Evolutionary conservation across 2,329 filamentous ascomycete genomes (phyloP), one percentile per base, ranked within the genome.

Genomic region (Colletotrichum limetticola): DNA sequence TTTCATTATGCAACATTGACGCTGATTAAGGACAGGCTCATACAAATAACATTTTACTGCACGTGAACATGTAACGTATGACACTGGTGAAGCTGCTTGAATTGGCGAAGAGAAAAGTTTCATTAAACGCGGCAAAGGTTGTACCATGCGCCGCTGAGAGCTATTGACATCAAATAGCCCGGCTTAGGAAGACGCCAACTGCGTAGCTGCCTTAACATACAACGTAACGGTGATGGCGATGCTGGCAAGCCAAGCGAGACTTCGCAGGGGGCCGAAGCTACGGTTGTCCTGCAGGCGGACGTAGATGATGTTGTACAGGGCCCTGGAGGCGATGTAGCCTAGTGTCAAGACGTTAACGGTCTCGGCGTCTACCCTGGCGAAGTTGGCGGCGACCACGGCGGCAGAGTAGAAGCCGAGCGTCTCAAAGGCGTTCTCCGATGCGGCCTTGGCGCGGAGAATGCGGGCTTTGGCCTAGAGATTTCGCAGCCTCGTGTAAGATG

Each of bases 401-500:
- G 82, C 82, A 14, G 85, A 82, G 76, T 82, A 86, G 75, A 85
- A 76, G 60, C 83, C 84, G 12, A 87, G 73, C 3, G 83, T 84
- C 78, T 87, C 85, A 74, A 85, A 81, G 73, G 80, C 83, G 76
- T 87, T 87, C 52, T 79, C 77, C 6, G 80, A 76, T 5, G 86
- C 85, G 26, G 87, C 86, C 77, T 92, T 86, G 32, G 86, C 84
- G 62, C 89, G 86, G 55, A 90, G 78, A 35, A 88, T 83, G 66
- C 85, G 85, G 77, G 90, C 90, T 77, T 91, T 88, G 30, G 83
- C 85, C 78, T 89, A 74, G 30, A 24, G 22, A 26, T 26, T 11
- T 14, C 14, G 52, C 28, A 37, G 16, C 14, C 22, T 62, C 30
- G n/a, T 55, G 53, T 28, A 24, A 22, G 30, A 26, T 59, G 11